Conservation (phyloP, 768 basidiomycete genomes). For the Pleurotus tuber-regium region DNA sequence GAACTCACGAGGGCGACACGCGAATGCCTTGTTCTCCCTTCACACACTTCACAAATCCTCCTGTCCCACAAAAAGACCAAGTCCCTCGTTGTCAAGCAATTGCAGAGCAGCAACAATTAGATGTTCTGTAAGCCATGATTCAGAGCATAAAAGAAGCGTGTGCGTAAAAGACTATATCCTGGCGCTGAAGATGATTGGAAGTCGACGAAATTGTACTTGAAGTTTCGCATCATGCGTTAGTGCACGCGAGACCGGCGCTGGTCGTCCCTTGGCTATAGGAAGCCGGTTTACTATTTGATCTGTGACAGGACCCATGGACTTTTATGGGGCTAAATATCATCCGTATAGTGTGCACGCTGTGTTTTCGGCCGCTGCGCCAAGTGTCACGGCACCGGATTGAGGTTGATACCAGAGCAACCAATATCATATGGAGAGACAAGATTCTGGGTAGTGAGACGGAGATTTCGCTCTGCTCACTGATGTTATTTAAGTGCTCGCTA, state of each 20-base stretch:
- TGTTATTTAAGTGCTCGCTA: background rate
- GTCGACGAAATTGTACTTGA: background rate
- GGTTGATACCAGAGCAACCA: background rate
- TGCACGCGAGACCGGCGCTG: slow-evolving; percentile 10
- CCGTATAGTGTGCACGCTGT: background rate
- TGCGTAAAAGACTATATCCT: background rate
- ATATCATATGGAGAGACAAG: slow-evolving; percentile 4
- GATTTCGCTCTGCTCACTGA: background rate
- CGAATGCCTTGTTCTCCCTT: slow-evolving; percentile 7
- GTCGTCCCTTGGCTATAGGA: background rate
- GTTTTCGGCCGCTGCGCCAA: slow-evolving; percentile 6
- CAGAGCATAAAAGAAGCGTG: background rate
- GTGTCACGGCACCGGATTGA: slow-evolving; percentile 4
- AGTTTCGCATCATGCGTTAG: slow-evolving; percentile 1
- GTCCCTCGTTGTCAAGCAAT: slow-evolving; percentile 1
- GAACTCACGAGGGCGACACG: background rate
- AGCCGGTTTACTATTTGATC: slow-evolving; percentile 4
- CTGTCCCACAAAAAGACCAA: background rate
- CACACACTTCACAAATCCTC: slow-evolving; percentile 7
- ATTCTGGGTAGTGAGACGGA: background rate
- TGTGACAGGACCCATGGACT: slow-evolving; percentile 10
- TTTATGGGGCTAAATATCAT: slow-evolving; percentile 5
- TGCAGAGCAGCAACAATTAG: background rate
- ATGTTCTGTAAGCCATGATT: too few species aligned
- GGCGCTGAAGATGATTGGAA: background rate